These are phyloP conservation scores for Penicillium macrosclerotiorum DNA, from an alignment of 495 filamentous ascomycete species.

Conservation along the genomic window DNA sequence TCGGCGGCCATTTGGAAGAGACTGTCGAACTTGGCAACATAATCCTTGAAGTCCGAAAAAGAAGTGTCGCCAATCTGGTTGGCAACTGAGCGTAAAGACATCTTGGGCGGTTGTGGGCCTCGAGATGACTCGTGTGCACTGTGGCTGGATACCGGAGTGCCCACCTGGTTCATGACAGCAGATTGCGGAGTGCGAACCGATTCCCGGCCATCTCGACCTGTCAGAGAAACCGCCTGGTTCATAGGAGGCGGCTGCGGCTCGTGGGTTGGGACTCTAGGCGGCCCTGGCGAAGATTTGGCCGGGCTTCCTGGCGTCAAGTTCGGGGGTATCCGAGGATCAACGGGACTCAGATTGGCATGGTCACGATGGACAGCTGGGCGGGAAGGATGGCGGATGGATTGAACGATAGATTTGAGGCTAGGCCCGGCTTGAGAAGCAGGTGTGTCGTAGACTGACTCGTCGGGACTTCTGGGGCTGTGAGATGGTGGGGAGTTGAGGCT, in stretches of 20 bases:
- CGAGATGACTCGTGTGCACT: constrained; percentile 20
- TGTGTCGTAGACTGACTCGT: constrained; percentile 26
- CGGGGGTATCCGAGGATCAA: constrained; percentile 24
- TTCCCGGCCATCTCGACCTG: background rate
- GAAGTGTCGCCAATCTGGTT: constrained; percentile 59
- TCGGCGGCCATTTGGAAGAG: constrained; percentile 72
- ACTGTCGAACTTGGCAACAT: constrained; percentile 63
- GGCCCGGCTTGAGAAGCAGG: constrained; percentile 13
- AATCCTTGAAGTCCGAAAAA: constrained; percentile 61
- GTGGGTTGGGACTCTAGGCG: constrained; percentile 11
- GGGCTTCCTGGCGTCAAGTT: constrained; percentile 22
- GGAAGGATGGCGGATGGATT: constrained; percentile 23
- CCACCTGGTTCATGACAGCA: constrained; percentile 1
- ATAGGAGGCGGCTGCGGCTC: constrained; percentile 1
- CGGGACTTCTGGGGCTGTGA: constrained; percentile 29
- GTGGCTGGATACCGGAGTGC: constrained; percentile 22
- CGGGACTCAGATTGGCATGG: constrained; percentile 19
- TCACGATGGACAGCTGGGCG: constrained; percentile 15
- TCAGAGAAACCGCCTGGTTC: background rate
- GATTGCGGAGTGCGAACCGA: constrained; percentile 2
- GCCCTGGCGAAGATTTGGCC: constrained; percentile 11
- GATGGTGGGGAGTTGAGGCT: constrained; percentile 13
- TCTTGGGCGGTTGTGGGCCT: constrained; percentile 37
- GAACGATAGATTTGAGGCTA: constrained; percentile 23
- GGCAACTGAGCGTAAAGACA: constrained; percentile 39